A percentile compares a stretch with the other conserved stretches of the same genome.
phyloP scores from a whole-genome alignment of 1,284 basidiomycete species.

The Pseudozyma sp. region DNA sequence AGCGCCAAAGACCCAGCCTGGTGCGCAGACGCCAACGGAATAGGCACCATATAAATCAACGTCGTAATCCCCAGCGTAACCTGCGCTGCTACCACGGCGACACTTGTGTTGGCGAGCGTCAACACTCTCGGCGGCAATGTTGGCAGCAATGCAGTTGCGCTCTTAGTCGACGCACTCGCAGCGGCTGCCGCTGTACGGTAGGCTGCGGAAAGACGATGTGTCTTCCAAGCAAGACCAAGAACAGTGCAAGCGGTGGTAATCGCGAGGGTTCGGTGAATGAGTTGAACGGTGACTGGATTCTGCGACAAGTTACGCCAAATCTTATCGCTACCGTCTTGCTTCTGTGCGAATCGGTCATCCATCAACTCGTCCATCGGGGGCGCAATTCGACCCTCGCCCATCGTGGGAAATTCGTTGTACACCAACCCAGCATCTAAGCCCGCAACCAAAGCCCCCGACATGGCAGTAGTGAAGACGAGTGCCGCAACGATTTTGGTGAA shows the following conservation, averaged over 20 bases:
- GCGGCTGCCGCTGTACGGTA: slow-evolving; percentile 6
- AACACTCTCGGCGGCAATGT: slow-evolving; percentile 79
- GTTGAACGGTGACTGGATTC: slow-evolving; percentile 97
- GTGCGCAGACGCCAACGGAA: slow-evolving; percentile 90
- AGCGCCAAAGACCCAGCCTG: slow-evolving; percentile 93
- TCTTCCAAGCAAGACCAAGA: slow-evolving; percentile 21
- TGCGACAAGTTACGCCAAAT: slow-evolving; percentile 92
- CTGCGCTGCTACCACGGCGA: slow-evolving; percentile 86
- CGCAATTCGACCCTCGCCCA: slow-evolving; percentile 84
- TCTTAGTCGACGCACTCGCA: background rate
- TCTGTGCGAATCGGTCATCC: slow-evolving; percentile 73
- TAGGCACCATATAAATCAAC: slow-evolving; percentile 91
- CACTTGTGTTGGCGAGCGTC: slow-evolving; percentile 77
- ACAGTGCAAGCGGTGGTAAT: slow-evolving; percentile 56
- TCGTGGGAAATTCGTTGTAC: slow-evolving; percentile 97
- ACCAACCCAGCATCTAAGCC: slow-evolving; percentile 95
- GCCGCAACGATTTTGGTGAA: slow-evolving; percentile 48
- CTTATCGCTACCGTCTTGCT: slow-evolving; percentile 72
- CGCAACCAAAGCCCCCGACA: slow-evolving; percentile 96
- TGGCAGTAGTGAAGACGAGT: slow-evolving; percentile 75
- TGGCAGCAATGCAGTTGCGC: slow-evolving; percentile 71
- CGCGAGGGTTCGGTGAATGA: slow-evolving; percentile 91
- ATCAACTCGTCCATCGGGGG: slow-evolving; percentile 89
- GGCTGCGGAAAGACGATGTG: slow-evolving; percentile 74
- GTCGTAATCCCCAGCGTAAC: slow-evolving; percentile 91